Evolutionary conservation across 2,329 filamentous ascomycete genomes (phyloP).

Genomic region (Aspergillus glaucus): DNA sequence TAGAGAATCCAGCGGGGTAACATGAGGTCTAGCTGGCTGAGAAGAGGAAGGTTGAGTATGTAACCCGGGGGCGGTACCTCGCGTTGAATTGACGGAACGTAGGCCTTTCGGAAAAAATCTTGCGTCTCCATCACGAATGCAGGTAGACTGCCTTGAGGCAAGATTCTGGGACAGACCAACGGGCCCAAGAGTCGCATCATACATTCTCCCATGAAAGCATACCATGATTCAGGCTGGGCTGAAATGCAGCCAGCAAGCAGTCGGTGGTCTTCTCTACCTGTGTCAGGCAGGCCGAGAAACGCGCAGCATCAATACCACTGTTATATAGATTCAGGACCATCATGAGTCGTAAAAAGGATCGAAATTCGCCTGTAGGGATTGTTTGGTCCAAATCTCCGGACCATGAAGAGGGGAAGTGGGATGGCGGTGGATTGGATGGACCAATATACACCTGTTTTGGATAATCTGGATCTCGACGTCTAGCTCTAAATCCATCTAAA

Average conservation of each 20-base stretch:
- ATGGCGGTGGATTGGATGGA: background rate
- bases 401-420: background rate
- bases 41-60: background rate
- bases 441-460: background rate
- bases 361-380: background rate
- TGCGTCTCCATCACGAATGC: background rate
- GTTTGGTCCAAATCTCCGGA: background rate
- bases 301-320: background rate
- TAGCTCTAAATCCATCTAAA: background rate
- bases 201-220: background rate
- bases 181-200: background rate
- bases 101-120: background rate
- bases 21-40: background rate
- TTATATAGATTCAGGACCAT: background rate
- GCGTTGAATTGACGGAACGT: background rate
- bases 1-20: background rate
- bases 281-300: background rate
- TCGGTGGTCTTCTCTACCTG: background rate
- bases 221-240: background rate
- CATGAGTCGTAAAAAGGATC: background rate
- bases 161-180: background rate
- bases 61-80: background rate
- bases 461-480: background rate
- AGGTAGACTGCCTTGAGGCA: background rate
- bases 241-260: background rate